A percentile compares a stretch with the other conserved stretches of the same genome.
Conservation (phyloP, 768 basidiomycete genomes). For the Termitomyces sp. region DNA sequence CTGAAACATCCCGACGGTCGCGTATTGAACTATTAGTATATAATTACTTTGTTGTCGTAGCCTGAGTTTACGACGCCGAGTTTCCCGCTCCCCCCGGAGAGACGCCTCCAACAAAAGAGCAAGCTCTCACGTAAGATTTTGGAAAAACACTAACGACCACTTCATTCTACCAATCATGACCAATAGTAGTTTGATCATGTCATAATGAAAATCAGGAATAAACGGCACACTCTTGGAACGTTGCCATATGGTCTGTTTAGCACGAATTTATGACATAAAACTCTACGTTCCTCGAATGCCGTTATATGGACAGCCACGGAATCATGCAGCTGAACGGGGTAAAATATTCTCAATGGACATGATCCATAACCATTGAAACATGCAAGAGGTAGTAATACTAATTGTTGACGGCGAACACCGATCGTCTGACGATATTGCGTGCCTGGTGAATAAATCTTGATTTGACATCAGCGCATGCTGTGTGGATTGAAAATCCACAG, state of each 20-base stretch:
- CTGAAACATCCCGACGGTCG: neutral
- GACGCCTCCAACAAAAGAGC: neutral
- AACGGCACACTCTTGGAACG: neutral
- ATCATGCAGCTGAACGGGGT: neutral
- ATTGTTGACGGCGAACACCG: too few species aligned
- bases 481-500: neutral
- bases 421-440: neutral
- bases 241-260: neutral
- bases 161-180: neutral
- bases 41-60: neutral
- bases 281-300: neutral
- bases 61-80: neutral
- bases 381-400: neutral
- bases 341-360: conserved; percentile 10
- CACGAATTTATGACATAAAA: neutral
- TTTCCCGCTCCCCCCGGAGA: neutral
- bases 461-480: neutral
- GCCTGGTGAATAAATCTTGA: neutral
- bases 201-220: too few species aligned
- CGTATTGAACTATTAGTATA: neutral
- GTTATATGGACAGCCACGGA: neutral
- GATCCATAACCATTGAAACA: neutral
- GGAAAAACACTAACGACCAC: too few species aligned
- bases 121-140: too few species aligned
- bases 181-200: neutral